Conservation (phyloP, 75 land plant genomes). For the Cryptomeria japonica region DNA sequence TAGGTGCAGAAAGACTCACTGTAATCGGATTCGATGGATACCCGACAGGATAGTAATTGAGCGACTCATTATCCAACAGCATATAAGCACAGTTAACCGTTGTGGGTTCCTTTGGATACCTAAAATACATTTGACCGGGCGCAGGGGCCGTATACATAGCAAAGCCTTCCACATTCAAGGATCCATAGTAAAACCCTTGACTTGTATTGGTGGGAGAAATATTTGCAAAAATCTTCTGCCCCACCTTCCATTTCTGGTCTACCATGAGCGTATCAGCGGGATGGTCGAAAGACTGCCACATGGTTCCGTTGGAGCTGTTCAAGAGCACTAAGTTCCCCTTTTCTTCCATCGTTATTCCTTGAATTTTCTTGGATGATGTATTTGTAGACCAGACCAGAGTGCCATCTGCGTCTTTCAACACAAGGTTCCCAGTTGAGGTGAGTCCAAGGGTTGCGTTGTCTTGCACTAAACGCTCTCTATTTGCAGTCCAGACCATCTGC, state of each 20-base stretch:
- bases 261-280: conserved; percentile 23
- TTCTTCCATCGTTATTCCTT: conserved; percentile 10
- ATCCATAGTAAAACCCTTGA: no score
- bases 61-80: not conserved
- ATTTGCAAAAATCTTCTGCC: no score
- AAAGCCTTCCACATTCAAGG: no score
- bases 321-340: conserved; percentile 43
- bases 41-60: not conserved
- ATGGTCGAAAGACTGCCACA: conserved; percentile 54
- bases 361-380: conserved; percentile 13
- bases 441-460: conserved; percentile 26
- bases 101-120: not conserved
- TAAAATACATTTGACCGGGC: no score
- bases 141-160: no score
- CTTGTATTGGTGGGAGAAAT: no score
- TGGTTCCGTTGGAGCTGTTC: conserved; percentile 11
- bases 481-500: conserved; percentile 40
- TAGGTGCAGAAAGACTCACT: no score
- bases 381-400: conserved; percentile 36
- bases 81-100: not conserved
- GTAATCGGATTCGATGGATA: not conserved
- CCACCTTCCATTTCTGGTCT: no score
- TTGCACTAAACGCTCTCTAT: conserved; percentile 25
- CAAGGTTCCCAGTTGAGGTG: conserved; percentile 21
- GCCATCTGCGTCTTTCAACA: conserved; percentile 23